Base-by-base conservation (phyloP, 1,284 basidiomycete species). In the Apiotrichum montevideense region DNA sequence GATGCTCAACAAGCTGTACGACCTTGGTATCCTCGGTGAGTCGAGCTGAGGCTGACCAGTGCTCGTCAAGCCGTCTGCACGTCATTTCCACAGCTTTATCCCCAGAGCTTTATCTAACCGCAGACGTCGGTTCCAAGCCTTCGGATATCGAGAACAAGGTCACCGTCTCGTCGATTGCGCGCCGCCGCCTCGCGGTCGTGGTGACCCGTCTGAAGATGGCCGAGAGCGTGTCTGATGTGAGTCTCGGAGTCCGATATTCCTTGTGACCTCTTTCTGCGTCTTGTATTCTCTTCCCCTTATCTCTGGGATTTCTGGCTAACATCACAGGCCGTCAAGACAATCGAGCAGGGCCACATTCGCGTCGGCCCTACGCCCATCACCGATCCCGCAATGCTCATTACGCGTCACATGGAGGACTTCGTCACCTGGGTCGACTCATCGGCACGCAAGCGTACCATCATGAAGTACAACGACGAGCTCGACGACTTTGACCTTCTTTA, bases 341-440 rank as follows among this genome's bases (percentile, higher is more conserved):
- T 99, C 63, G 96, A 99, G 75, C 95, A 98, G 76, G 96, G 96
- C 0, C 95, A 99, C 76, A 86, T 99, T 63, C 86, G 96, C 37
- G 93, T 98, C 11, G 96, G 96, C 6, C 92, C 96, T 32, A 90
- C 97, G 68, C 90, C 90, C 0, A 86, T 98, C 68, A 95, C 89
- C 0, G 96, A 99, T 75, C 96, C 96, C 2, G 96, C 95, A 1
- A 98, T 88, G 78, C 82, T 98, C 57, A 93, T 99, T 62, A 96
- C 94, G 32, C 82, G 93, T 84, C 90, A 93, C 67, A 94, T 96
- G 91, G 94, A 98, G 73, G 96, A 99, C 80, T 98, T 97, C 77
- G 92, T 98, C 48, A 98, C 96, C 21, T 99, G 96, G 96, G 93
- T 98, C 14, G 94, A 98, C 75, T 94, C 92, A 32, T 93, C 88